These are phyloP conservation scores for Penicillium sp. DNA, from an alignment of 2,329 filamentous ascomycete species.

Conservation along the genomic window DNA sequence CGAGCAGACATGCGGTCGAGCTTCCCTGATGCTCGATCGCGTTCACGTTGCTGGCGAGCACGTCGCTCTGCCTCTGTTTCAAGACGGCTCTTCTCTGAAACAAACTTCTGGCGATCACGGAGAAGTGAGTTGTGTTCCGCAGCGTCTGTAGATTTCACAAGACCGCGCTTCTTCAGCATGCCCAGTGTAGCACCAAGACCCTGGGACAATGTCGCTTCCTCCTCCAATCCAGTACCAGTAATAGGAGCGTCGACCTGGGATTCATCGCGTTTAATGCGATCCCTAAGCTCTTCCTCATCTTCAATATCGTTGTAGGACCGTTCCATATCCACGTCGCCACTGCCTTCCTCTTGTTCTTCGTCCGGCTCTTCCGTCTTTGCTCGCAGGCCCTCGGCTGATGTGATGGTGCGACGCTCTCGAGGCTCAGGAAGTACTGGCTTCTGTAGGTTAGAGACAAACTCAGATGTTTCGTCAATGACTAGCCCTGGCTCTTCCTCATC, in stretches of 20 bases:
- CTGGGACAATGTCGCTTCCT: conserved; percentile 77
- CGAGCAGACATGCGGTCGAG: conserved; percentile 88
- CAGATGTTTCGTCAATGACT: conserved; percentile 93
- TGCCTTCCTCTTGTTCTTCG: conserved; percentile 43
- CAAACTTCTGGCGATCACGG: conserved; percentile 76
- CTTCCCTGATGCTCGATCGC: conserved; percentile 80
- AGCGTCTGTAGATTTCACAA: conserved; percentile 70
- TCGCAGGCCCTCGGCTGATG: conserved; percentile 39
- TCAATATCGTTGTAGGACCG: conserved; percentile 57
- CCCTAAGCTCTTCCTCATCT: conserved; percentile 55
- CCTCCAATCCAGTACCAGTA: conserved; percentile 73
- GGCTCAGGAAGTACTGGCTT: conserved; percentile 65
- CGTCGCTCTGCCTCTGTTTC: conserved; percentile 80
- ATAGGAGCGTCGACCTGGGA: conserved; percentile 54
- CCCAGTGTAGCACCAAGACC: conserved; percentile 83
- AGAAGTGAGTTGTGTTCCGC: conserved; percentile 69
- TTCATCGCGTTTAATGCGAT: conserved; percentile 55
- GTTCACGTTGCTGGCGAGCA: conserved; percentile 80
- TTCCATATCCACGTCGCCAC: conserved; percentile 61
- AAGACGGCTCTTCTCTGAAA: conserved; percentile 76
- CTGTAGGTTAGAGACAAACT: conserved; percentile 87
- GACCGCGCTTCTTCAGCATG: conserved; percentile 82
- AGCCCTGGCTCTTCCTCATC: conserved; percentile 68
- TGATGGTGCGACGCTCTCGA: conserved; percentile 44
- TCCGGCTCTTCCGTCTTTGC: conserved; percentile 25